Base-by-base conservation (phyloP, 192 early-diverging fungal species). In the Coemansia sp. region DNA sequence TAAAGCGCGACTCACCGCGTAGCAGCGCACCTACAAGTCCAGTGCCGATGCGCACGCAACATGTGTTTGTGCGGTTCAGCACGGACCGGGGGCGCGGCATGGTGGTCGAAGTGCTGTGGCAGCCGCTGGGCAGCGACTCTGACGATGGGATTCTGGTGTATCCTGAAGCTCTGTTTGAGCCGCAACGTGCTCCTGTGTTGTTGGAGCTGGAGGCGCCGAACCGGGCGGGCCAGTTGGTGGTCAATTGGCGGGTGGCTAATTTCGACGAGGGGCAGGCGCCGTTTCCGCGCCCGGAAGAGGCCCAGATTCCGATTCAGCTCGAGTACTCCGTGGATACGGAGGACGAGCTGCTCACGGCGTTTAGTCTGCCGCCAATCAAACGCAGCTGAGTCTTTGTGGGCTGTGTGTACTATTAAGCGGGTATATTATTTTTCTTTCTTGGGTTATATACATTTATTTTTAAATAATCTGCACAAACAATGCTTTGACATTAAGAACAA, bases 221-320 rank as follows among this genome's bases (percentile, higher is more conserved):
- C 41, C 69, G 65, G 2, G 49, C 69, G 0, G 79, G 79, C 2
- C 59, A 66, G 23, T 41, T 81, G 48, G 65, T 70, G 24, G 49
- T 72, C 55, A 81, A 75, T 24, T 81, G 79, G 79, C 73, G 79
- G 4, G 41, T 81, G 38, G 73, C 79, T 11, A 81, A 67, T 60
- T 70, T 81, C 60, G 79, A 81, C 63, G 79, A 81, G 66, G 74
- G 79, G n/a, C 73, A 70, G 52, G 79, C 79, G 10, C 79, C 79
- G 21, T 81, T 76, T 53, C 79, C 79, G 5, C 51, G 43, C 15
- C 61, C 66, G 2, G 65, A 81, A n/a, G 79, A 76, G 25, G 73
- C 79, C 6, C 63, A 72, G 22, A 63, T 81, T 22, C 79, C 79
- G 22, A 75, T 76, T 15, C 57, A 61, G 47, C 74, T 81, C 7